Base-by-base conservation (phyloP, 176 grass and related monocot genomes). In the Poa annua region DNA sequence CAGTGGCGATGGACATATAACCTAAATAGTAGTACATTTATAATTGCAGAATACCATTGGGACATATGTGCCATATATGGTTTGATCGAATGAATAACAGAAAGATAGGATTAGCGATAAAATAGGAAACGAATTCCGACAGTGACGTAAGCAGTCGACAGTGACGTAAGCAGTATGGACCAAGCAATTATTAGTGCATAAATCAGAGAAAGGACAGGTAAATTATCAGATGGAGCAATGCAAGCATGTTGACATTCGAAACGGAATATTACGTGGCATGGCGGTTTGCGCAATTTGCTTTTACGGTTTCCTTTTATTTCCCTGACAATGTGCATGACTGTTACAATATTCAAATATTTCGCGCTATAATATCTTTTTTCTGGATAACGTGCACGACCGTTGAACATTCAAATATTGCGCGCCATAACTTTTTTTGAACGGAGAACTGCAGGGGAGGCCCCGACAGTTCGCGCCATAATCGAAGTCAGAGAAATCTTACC, bases 21-120 rank as follows among this genome's bases (percentile, higher is more conserved):
- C 84, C 81, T 85, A 68, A 74, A 83, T 48, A 86, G 20, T 66
- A 80, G 59, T 78, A 49, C 11, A 71, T 62, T 71, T 53, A 44
- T 42, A 83, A 25, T 45, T 29, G 60, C 22, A 61, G 57, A 83
- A 12, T 32, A 77, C 82, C 16, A 68, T n/a, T 66, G 49, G 22
- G 66, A 57, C 44, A 82, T 21, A 77, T 52, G 3, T 74, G 63
- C 17, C 29, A 63, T 81, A 44, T 55, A 71, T 71, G 57, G 8
- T 65, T 82, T 10, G 14, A 82, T 60, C 8, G 7, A 7, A 71
- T 71, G 14, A 47, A 70, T 15, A 41, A 76, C 7, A 69, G 50
- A 78, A 70, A 62, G 22, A 76, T 17, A 2, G 14, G 26, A 80
- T 6, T 11, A 29, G 15, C 24, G 5, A 34, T 33, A 73, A 81